Base-by-base conservation (phyloP, 2,329 filamentous ascomycete species). In the Amauroascus niger region DNA sequence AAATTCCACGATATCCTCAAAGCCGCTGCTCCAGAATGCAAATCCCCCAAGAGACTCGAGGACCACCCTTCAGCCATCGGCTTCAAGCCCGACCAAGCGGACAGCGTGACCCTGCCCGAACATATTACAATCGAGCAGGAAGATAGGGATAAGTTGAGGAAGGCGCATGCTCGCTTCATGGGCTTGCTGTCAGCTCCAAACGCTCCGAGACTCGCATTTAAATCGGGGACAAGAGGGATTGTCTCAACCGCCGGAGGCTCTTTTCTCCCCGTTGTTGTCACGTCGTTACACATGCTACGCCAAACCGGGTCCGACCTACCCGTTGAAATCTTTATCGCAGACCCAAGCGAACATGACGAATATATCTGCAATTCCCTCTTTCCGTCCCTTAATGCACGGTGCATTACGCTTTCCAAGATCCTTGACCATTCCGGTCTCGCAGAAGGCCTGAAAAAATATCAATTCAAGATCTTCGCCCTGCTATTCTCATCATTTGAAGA, bases 401-500 rank as follows among this genome's bases (percentile, higher is more conserved):
- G 68, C 58, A 49, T 59, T 18, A 54, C 57, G 33, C 46, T 62
- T 33, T 52, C 53, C 40, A 54, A 60, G 9, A 57, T 61, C 40
- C 67, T 72, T 51, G 80, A 73, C 61, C 49, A 51, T 37, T 57
- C 57, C 3, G 55, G 55, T 4, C 40, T 57, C 56, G 71, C 74
- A 13, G 74, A 83, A 52, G 84, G 84, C 1, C 83, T 84, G 8
- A 75, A 80, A 53, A 62, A 61, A 49, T 80, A 78, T 57, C 79
- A 82, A 60, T 75, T 76, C 67, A 81, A 82, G 62, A 71, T 76
- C 35, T 75, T 81, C 58, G 71, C 79, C 3, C 73, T 82, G 16
- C 67, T 82, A 2, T 76, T 81, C 57, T 80, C 79, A 1, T 76
- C 77, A 3, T 82, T 81, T 58, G 76, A 80, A 61, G 72, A 80